Conservation (phyloP, 2,329 filamentous ascomycete genomes). For the Aspergillus floridensis region DNA sequence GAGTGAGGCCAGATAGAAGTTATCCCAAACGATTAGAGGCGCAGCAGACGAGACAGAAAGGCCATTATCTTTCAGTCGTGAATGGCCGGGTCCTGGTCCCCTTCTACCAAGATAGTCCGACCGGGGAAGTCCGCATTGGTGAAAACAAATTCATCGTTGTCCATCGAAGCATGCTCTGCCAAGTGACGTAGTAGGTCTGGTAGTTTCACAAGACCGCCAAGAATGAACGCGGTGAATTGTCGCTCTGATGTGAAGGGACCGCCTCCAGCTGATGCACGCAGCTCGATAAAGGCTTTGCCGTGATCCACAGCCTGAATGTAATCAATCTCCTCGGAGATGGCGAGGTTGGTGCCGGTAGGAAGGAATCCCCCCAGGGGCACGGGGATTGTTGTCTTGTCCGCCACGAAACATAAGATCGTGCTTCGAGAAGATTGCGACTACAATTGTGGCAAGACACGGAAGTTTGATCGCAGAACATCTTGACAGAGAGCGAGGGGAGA, state of each 20-base stretch:
- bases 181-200: slow-evolving; percentile 16
- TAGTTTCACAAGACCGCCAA: slow-evolving; percentile 12
- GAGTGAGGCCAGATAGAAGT: neutral
- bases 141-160: slow-evolving; percentile 17
- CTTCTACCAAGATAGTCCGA: slow-evolving; percentile 30
- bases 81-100: slow-evolving; percentile 26
- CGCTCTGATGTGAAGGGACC: slow-evolving; percentile 3
- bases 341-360: slow-evolving; percentile 16
- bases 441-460: no score
- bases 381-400: no score
- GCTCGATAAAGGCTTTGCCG: slow-evolving; percentile 18
- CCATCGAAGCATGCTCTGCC: slow-evolving; percentile 15
- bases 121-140: neutral
- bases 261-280: slow-evolving; percentile 13
- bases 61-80: slow-evolving; percentile 39
- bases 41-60: neutral
- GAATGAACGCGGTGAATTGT: slow-evolving; percentile 22
- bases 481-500: no score
- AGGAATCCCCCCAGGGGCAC: no score
- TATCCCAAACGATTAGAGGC: neutral
- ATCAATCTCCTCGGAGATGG: slow-evolving; percentile 11
- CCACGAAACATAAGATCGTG: no score
- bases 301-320: slow-evolving; percentile 19
- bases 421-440: no score
- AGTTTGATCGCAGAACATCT: no score